Percentiles rank a stretch among this genome's conserved stretches.
Conservation (phyloP, 139 green algal species). For the Edaphochlamys debaryana region DNA sequence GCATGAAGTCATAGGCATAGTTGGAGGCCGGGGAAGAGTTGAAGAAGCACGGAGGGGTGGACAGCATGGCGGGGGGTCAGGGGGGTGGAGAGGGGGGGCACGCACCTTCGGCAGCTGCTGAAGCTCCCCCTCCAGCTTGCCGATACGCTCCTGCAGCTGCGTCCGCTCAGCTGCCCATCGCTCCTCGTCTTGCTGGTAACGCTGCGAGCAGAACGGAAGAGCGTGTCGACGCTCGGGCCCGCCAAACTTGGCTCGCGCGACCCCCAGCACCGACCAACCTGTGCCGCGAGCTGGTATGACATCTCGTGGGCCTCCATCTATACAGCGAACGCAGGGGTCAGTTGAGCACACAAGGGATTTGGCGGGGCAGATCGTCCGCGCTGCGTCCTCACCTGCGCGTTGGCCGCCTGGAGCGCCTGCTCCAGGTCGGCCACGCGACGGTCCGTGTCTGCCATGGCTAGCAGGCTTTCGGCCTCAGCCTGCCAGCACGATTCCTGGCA, state of each 20-base stretch:
- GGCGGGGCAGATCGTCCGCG: too few species aligned
- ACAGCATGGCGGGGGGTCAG: neutral
- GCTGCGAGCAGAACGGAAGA: neutral
- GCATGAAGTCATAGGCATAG: too few species aligned
- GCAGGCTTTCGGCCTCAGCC: neutral
- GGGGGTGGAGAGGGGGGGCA: neutral
- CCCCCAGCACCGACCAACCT: too few species aligned
- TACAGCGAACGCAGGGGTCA: neutral
- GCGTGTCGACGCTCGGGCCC: neutral
- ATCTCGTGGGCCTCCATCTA: slow-evolving; percentile 31
- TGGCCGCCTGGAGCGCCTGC: slow-evolving; percentile 29
- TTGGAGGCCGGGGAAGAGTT: too few species aligned
- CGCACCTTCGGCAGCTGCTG: slow-evolving; percentile 1
- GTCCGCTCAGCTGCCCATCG: neutral
- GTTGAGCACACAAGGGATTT: too few species aligned
- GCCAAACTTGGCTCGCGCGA: too few species aligned
- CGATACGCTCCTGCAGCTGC: slow-evolving; percentile 30
- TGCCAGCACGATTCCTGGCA: too few species aligned
- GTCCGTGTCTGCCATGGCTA: slow-evolving; percentile 2
- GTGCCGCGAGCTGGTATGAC: slow-evolving; percentile 11
- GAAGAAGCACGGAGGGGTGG: neutral
- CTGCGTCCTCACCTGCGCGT: slow-evolving; percentile 3
- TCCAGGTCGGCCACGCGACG: slow-evolving; percentile 3
- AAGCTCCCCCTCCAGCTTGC: slow-evolving; percentile 36
- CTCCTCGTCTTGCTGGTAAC: slow-evolving; percentile 33